Conservation (phyloP, 2,329 filamentous ascomycete genomes). For the Monosporascus sp. region DNA sequence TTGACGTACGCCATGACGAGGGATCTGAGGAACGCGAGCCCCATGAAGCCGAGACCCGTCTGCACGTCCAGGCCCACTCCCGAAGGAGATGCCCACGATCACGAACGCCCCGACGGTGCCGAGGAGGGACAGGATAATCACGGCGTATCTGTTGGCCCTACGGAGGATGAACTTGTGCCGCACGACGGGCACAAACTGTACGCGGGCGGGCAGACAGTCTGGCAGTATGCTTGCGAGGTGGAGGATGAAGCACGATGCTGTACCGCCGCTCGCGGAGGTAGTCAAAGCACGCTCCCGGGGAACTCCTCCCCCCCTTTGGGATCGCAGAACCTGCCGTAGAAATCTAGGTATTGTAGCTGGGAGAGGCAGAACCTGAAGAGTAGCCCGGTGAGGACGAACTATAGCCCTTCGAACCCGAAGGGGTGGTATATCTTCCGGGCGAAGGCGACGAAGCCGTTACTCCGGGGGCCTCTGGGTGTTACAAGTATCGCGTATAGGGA, state of each 20-base stretch:
- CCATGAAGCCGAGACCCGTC: slow-evolving; percentile 35
- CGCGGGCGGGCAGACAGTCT: slow-evolving; percentile 35
- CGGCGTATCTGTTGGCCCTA: slow-evolving; percentile 53
- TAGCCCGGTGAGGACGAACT: slow-evolving; percentile 42
- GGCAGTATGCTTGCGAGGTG: slow-evolving; percentile 43
- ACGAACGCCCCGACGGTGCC: slow-evolving; percentile 47
- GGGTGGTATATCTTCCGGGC: slow-evolving; percentile 35
- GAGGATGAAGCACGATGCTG: slow-evolving; percentile 37
- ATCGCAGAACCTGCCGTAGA: slow-evolving; percentile 33
- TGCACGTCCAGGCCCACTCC: slow-evolving; percentile 48
- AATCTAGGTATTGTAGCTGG: slow-evolving; percentile 43
- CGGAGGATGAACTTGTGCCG: slow-evolving; percentile 47
- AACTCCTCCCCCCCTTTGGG: no score
- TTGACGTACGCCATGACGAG: slow-evolving; percentile 48
- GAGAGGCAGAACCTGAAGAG: slow-evolving; percentile 44
- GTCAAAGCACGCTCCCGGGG: slow-evolving; percentile 39
- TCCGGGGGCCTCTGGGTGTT: not conserved
- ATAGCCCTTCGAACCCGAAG: slow-evolving; percentile 53
- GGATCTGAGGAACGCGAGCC: slow-evolving; percentile 37
- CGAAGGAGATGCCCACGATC: slow-evolving; percentile 46
- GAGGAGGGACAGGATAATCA: slow-evolving; percentile 42
- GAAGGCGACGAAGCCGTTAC: slow-evolving; percentile 3
- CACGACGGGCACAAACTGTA: slow-evolving; percentile 45
- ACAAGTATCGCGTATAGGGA: no score
- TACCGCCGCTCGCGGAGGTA: slow-evolving; percentile 22